phyloP scores from a whole-genome alignment of 2,329 filamentous ascomycete species.

The Pezicula neosporulosa region DNA sequence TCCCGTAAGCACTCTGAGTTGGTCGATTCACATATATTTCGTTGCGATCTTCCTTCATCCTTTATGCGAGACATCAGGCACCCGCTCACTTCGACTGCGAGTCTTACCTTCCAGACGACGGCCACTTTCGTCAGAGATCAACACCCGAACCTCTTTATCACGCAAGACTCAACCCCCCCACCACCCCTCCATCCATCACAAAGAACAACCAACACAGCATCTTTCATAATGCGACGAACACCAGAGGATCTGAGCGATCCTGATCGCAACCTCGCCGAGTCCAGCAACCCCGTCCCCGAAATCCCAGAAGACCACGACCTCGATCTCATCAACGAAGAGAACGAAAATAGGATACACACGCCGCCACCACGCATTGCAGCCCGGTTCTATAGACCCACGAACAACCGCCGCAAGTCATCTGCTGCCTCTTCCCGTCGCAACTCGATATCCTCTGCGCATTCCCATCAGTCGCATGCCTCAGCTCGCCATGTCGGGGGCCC shows the following conservation, averaged over 20 bases:
- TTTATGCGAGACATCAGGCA: conserved; percentile 5
- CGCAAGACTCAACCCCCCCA: background rate
- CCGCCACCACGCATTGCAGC: conserved; percentile 76
- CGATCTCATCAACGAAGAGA: conserved; percentile 27
- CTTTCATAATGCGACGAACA: conserved; percentile 25
- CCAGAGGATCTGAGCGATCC: conserved; percentile 28
- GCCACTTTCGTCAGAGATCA: too few relatives aligned
- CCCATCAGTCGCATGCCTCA: conserved; percentile 29
- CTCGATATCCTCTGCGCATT: conserved; percentile 72
- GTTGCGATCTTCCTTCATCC: background rate
- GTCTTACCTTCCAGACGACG: too few relatives aligned
- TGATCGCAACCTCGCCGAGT: conserved; percentile 29
- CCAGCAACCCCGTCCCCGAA: conserved; percentile 15
- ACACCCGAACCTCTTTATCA: background rate
- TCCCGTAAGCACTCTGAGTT: background rate
- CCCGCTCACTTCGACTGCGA: conserved; percentile 3
- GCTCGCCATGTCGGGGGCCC: conserved; percentile 47
- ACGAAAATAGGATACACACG: conserved; percentile 40
- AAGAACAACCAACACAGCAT: background rate
- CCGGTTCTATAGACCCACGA: conserved; percentile 68
- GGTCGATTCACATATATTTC: background rate
- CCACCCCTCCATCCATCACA: background rate
- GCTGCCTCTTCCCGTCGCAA: conserved; percentile 77
- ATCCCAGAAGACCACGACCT: conserved; percentile 20
- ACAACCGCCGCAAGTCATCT: conserved; percentile 68